These are phyloP conservation scores for Saposhnikovia divaricata DNA, from an alignment of 129 eudicot genomes.

Conservation along the genomic window DNA sequence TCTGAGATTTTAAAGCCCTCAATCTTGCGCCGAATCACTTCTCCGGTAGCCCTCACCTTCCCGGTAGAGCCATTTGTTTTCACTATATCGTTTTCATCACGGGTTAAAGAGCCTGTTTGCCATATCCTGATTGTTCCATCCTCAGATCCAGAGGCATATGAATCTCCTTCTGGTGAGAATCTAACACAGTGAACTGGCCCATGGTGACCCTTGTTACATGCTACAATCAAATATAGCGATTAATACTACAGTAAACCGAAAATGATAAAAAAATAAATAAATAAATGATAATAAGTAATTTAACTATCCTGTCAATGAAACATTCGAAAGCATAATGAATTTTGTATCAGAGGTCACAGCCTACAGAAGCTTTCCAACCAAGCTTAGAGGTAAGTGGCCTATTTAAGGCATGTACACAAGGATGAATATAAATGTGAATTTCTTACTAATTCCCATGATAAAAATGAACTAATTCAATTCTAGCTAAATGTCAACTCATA, in stretches of 20 bases:
- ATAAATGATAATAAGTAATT: neutral
- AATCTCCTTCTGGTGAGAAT: slow-evolving; percentile 72
- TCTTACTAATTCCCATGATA: neutral
- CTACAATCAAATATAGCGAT: slow-evolving; percentile 23
- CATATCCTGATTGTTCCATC: slow-evolving; percentile 81
- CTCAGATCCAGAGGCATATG: slow-evolving; percentile 79
- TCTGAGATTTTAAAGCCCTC: slow-evolving; percentile 42
- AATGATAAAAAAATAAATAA: neutral
- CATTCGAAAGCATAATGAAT: neutral
- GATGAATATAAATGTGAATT: neutral
- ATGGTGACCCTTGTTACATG: slow-evolving; percentile 81
- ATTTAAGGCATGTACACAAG: neutral
- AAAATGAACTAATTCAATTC: neutral
- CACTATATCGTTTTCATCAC: slow-evolving; percentile 19
- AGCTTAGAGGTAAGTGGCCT: neutral
- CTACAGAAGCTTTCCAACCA: neutral
- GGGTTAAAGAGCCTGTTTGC: slow-evolving; percentile 57
- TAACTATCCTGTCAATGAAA: neutral
- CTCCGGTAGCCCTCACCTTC: slow-evolving; percentile 24
- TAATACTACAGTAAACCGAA: neutral
- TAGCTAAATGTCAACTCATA: neutral
- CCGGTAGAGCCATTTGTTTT: slow-evolving; percentile 29
- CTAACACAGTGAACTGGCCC: slow-evolving; percentile 87
- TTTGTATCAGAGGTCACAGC: neutral
- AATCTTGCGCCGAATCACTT: slow-evolving; percentile 38